These are phyloP conservation scores for Neurospora sp. DNA, from an alignment of 495 filamentous ascomycete species.

Conservation along the genomic window DNA sequence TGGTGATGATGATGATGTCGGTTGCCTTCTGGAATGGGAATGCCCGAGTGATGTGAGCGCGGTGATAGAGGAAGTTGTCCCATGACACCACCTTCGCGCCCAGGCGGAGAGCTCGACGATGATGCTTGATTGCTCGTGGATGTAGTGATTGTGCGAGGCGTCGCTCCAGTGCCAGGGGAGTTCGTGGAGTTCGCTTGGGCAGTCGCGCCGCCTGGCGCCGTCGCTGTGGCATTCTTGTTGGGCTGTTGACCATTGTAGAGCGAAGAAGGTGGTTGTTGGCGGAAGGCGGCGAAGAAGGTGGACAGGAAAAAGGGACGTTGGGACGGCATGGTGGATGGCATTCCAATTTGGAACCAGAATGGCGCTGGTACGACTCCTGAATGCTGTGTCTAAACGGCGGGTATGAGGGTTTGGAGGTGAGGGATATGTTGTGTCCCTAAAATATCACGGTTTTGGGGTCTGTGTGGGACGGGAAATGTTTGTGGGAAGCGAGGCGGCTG, in stretches of 20 bases:
- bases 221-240: slow-evolving; percentile 30
- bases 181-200: not conserved
- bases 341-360: not conserved
- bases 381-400: not conserved
- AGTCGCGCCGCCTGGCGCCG: slow-evolving; percentile 18
- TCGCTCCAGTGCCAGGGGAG: slow-evolving; percentile 11
- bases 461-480: not conserved
- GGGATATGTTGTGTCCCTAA: not conserved
- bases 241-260: slow-evolving; percentile 27
- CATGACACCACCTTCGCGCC: slow-evolving; percentile 29
- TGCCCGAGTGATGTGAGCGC: slow-evolving; percentile 24
- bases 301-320: slow-evolving; percentile 74
- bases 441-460: not conserved
- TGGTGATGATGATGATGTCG: slow-evolving; percentile 9
- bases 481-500: not conserved
- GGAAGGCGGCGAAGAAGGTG: slow-evolving; percentile 79
- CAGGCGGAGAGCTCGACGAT: slow-evolving; percentile 19
- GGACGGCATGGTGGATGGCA: slow-evolving; percentile 46
- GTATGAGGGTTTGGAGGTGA: not conserved
- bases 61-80: slow-evolving; percentile 34
- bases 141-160: slow-evolving; percentile 19
- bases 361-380: not conserved
- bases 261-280: slow-evolving; percentile 33
- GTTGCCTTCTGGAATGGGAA: slow-evolving; percentile 27
- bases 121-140: slow-evolving; percentile 21